Percentiles rank a stretch among this genome's conserved stretches.
Conservation (phyloP, 352 stramenopile genomes). For the Globisporangium alternatum region DNA sequence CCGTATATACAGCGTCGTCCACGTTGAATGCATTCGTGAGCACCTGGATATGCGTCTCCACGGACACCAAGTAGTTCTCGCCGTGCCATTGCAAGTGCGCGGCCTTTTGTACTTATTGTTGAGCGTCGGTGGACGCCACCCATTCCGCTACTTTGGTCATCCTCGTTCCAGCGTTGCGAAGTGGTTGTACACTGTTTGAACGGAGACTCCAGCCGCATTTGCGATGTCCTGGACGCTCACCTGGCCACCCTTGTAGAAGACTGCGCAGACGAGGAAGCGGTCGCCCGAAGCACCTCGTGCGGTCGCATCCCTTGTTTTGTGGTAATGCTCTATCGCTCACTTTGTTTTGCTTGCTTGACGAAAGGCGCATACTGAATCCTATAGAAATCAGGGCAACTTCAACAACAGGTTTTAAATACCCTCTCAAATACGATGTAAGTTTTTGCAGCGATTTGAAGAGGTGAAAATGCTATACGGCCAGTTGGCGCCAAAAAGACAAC, state of each 20-base stretch:
- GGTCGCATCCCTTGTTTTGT: not conserved
- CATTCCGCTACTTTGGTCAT: not conserved
- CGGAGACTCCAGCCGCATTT: not conserved
- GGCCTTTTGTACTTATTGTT: not conserved
- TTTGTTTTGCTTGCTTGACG: not conserved
- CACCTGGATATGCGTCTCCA: not conserved
- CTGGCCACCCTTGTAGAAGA: not conserved
- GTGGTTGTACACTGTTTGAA: not conserved
- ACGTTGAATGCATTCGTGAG: not conserved
- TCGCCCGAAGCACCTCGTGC: not conserved
- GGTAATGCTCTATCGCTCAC: not conserved
- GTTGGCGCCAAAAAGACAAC: slow-evolving; percentile 11
- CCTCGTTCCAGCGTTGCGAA: not conserved
- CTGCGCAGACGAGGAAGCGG: not conserved
- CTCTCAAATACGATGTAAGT: not conserved
- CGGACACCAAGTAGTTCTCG: not conserved
- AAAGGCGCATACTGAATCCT: not conserved
- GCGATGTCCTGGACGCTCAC: not conserved
- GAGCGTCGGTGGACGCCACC: not conserved
- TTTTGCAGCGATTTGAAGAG: not conserved
- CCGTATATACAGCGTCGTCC: not conserved
- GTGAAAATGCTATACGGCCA: slow-evolving; percentile 13
- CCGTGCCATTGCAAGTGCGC: not conserved
- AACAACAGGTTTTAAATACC: not conserved
- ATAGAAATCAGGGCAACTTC: not conserved